phyloP scores from a whole-genome alignment of 1,284 basidiomycete species.

The Ustilago sp. region DNA sequence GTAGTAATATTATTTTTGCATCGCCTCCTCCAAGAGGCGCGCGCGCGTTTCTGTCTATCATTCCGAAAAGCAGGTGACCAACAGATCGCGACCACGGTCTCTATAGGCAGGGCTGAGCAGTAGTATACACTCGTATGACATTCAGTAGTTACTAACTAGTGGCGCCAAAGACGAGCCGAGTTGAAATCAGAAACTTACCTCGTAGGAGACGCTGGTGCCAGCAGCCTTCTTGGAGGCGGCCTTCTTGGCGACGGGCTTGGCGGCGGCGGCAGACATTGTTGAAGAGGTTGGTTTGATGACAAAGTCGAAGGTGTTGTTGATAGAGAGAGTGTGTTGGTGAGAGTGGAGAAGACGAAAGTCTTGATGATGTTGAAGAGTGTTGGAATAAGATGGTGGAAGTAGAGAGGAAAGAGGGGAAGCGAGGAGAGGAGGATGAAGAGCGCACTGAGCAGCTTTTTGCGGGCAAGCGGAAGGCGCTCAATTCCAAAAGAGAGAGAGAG shows the following conservation, averaged over 20 bases:
- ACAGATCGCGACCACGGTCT: slow-evolving; percentile 13
- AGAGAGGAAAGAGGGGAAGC: slow-evolving; percentile 33
- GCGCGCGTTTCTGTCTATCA: slow-evolving; percentile 39
- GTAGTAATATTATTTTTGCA: slow-evolving; percentile 21
- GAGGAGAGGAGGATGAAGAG: slow-evolving; percentile 13
- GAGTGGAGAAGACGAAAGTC: slow-evolving; percentile 13
- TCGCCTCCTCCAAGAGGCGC: slow-evolving; percentile 17
- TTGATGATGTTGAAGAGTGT: slow-evolving; percentile 17
- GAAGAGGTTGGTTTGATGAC: slow-evolving; percentile 23
- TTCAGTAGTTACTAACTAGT: not conserved
- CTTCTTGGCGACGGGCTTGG: slow-evolving; percentile 60
- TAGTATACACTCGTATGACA: slow-evolving; percentile 18
- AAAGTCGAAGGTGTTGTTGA: slow-evolving; percentile 40
- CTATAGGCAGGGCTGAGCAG: not conserved
- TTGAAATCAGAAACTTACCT: slow-evolving; percentile 35
- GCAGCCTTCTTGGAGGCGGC: slow-evolving; percentile 59
- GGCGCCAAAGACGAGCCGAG: not conserved
- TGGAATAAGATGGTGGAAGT: slow-evolving; percentile 38
- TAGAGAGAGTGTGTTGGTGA: slow-evolving; percentile 23
- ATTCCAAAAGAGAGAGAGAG: slow-evolving; percentile 7
- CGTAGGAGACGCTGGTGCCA: slow-evolving; percentile 54
- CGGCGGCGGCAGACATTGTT: slow-evolving; percentile 56
- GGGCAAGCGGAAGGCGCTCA: not conserved
- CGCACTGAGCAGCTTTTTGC: slow-evolving; percentile 18
- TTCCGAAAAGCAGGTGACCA: slow-evolving; percentile 20